Base-by-base conservation (phyloP, 75 land plant genomes). In the Selaginella tamariscina region DNA sequence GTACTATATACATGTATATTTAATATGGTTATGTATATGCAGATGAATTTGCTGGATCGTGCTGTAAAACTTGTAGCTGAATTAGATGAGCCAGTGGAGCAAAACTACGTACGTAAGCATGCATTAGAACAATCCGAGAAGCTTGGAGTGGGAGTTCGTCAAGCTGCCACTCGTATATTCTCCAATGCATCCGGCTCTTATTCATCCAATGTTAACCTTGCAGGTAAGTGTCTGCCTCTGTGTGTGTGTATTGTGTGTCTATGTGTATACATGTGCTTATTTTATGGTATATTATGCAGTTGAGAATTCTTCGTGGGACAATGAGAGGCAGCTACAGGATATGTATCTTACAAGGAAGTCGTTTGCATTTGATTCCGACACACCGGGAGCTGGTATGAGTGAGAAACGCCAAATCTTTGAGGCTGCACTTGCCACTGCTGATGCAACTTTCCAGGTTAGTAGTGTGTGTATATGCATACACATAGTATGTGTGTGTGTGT, bases 21-120 rank as follows among this genome's bases (percentile, higher is more conserved):
- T n/a, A n/a, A n/a, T n/a, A n/a, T n/a, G n/a, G n/a, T n/a, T n/a
- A n/a, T n/a, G 30, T 49, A 32, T 44, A 21, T 71, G 56, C 83
- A 95, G 99, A 95, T 95, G 99, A 95, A 95, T 66, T 83, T 95
- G 22, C 76, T 95, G 26, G 99, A 95, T 70, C 78, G 99, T 28
- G 99, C 97, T 20, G 84, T 95, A 69, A 95, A 95, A 81, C 79
- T 92, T 85, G 97, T 95, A n/a, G 99, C 99, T 0, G 99, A 95
- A 73, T 82, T 95, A 1, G 97, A 95, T 56, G 99, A 95, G 74
- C 97, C 99, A 2, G 79, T 56, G 66, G 99, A 95, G 44, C 77
- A 78, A 79, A 95, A 95, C 72, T 95, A 77, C 71, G 97, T 95
- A 5, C 80, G 87, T 63, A 95, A 95, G 70, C 99, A 95, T 72